Base-by-base conservation (phyloP, 2,329 filamentous ascomycete species). In the Neofusicoccum sp. region DNA sequence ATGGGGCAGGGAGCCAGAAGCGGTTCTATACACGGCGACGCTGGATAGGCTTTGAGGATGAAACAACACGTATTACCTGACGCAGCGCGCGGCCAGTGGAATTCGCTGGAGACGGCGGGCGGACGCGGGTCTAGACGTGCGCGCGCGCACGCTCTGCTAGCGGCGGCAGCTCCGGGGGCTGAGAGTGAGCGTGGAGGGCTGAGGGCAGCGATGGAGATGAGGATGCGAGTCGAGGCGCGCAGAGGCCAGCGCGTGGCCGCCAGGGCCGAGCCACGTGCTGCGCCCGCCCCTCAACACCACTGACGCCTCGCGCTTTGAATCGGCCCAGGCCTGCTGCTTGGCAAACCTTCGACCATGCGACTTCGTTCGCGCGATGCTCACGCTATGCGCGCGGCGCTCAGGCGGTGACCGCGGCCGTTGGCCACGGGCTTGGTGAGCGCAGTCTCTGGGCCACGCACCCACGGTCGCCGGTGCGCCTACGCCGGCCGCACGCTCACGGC, bases 251-350 rank as follows among this genome's bases (percentile, higher is more conserved):
- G 22, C 22, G 22, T 22, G 22, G 22, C 22, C 1, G 22, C 22
- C 22, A 22, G 47, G 29, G 47, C 47, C n/a, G 48, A 37, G 48
- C 48, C 48, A 50, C 48, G 48, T 50, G 48, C 48, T 37, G 48
- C 45, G 9, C 31, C 48, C 31, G 12, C 48, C 48, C 8, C 39
- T 43, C 54, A 58, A 58, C 54, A 58, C 54, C 54, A 58, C 28
- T 29, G 22, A 22, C 29, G n/a, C 11, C 48, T 50, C 48, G 48
- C 48, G 22, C 22, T 22, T 22, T 22, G 22, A 22, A 22, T 22
- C 1, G 22, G 22, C 22, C 29, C 41, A 44, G 39, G 7, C 54
- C 36, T 12, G 54, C 16, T 16, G 16, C 29, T 44, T 16, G 14
- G 29, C 54, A 22, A 22, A 22, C 22, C 22, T 22, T 16, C 4